Evolutionary conservation across 1,284 basidiomycete genomes (phyloP).

Genomic region (Ceratobasidium sp.): DNA sequence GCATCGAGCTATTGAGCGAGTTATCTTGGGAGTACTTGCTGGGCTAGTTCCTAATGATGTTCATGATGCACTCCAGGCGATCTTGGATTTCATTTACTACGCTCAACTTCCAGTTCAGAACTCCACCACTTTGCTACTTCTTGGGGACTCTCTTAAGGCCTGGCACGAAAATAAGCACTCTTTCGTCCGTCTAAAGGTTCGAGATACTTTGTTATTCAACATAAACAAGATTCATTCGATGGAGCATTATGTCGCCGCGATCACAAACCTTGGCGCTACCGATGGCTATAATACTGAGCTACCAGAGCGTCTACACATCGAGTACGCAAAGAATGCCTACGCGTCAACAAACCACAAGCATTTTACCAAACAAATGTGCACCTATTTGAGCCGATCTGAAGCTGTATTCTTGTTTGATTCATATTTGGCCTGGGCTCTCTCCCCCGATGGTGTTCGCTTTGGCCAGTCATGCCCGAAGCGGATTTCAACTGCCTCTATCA

Average conservation of each 20-base stretch:
- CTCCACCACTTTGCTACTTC: constrained; percentile 59
- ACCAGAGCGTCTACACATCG: constrained; percentile 46
- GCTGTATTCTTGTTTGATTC: not conserved
- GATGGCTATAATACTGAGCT: constrained; percentile 44
- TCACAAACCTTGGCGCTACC: constrained; percentile 26
- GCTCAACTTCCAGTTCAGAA: constrained; percentile 52
- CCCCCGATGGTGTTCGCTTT: not conserved
- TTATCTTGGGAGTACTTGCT: constrained; percentile 51
- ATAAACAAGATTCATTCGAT: constrained; percentile 41
- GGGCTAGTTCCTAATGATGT: constrained; percentile 45
- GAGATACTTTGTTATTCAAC: not conserved
- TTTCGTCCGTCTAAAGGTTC: constrained; percentile 52
- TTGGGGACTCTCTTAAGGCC: constrained; percentile 52
- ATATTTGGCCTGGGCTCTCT: constrained; percentile 6
- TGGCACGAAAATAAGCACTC: constrained; percentile 57
- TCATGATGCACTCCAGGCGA: constrained; percentile 47
- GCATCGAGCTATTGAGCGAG: constrained; percentile 42
- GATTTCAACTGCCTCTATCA: not conserved
- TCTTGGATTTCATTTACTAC: constrained; percentile 58
- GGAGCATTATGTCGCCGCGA: constrained; percentile 33
- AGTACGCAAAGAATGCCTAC: constrained; percentile 43
- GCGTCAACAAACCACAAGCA: constrained; percentile 36
- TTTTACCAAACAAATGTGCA: constrained; percentile 31
- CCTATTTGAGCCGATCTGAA: constrained; percentile 27
- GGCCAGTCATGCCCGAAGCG: not conserved